A percentile compares a stretch with the other conserved stretches of the same genome.
Evolutionary conservation across 202 grass and related monocot species (phyloP).

Genomic region (Zizania palustris): DNA sequence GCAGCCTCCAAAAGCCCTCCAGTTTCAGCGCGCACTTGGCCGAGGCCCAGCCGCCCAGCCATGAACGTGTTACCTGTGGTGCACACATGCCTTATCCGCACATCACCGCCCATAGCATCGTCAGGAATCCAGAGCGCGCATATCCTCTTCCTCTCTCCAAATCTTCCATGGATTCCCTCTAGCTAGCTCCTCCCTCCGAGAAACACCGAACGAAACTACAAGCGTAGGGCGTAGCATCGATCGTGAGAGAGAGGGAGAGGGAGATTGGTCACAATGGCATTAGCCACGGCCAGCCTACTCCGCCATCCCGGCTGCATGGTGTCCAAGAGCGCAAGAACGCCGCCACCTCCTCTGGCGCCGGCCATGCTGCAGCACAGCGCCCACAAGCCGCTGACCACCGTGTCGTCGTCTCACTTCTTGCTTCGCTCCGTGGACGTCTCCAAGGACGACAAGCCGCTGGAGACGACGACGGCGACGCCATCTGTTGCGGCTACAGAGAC

Average conservation of each 20-base stretch:
- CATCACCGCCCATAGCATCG: neutral
- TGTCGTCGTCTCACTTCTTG: conserved; percentile 21
- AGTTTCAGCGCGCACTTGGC: neutral
- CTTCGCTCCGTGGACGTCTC: conserved; percentile 72
- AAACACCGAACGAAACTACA: conserved; percentile 3
- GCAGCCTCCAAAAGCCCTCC: neutral
- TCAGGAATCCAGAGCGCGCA: neutral
- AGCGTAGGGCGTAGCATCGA: neutral
- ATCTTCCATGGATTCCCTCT: conserved; percentile 53
- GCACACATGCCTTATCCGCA: conserved; percentile 68
- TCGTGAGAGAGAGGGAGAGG: neutral
- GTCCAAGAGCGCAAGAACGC: conserved; percentile 41
- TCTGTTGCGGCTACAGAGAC: neutral
- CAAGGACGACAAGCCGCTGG: conserved; percentile 82
- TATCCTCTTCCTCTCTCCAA: conserved; percentile 43
- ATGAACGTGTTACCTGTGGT: conserved; percentile 16
- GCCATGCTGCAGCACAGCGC: conserved; percentile 21
- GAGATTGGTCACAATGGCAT: conserved; percentile 54
- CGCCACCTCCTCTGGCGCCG: neutral
- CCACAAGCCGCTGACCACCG: neutral
- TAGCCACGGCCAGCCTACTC: conserved; percentile 53
- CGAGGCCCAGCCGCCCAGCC: too few relatives aligned
- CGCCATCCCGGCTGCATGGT: conserved; percentile 31
- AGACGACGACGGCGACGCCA: conserved; percentile 16
- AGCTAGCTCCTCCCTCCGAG: conserved; percentile 17